Evolutionary conservation across 345 rosid species (phyloP).

Genomic region (Laguncularia racemosa): DNA sequence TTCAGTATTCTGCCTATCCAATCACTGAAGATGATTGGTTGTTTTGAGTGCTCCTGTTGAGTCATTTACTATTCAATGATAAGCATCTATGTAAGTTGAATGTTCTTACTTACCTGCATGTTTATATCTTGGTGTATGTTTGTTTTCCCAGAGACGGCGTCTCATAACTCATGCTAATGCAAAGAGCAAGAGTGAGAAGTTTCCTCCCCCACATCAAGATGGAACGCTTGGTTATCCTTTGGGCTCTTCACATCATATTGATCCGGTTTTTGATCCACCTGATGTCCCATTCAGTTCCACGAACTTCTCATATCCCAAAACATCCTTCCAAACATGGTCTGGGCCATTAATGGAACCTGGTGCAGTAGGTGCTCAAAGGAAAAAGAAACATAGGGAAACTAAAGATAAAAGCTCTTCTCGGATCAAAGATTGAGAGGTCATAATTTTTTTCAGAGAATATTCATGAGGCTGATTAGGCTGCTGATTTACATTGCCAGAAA

Average conservation of each 20-base stretch:
- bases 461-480: slow-evolving; percentile 21
- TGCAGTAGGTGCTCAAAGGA: slow-evolving; percentile 30
- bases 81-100: too few relatives aligned
- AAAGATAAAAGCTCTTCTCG: slow-evolving; percentile 25
- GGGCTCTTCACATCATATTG: slow-evolving; percentile 74
- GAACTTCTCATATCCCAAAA: slow-evolving; percentile 58
- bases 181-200: slow-evolving; percentile 95
- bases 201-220: slow-evolving; percentile 97
- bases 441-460: slow-evolving; percentile 15
- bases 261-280: slow-evolving; percentile 54
- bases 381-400: slow-evolving; percentile 37
- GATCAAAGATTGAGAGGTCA: slow-evolving; percentile 19
- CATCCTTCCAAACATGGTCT: slow-evolving; percentile 82
- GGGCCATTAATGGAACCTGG: slow-evolving; percentile 70
- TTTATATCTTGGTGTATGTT: too few relatives aligned
- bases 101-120: too few relatives aligned
- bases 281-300: slow-evolving; percentile 69
- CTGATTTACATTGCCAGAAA: slow-evolving; percentile 20
- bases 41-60: too few relatives aligned
- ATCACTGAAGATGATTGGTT: too few relatives aligned
- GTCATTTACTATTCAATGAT: too few relatives aligned
- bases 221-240: slow-evolving; percentile 75
- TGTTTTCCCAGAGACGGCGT: slow-evolving; percentile 61
- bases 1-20: too few relatives aligned
- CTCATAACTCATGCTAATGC: slow-evolving; percentile 84